These are phyloP conservation scores for Magnolia officinalis DNA, from an alignment of 164 flowering plant species.

Conservation along the genomic window DNA sequence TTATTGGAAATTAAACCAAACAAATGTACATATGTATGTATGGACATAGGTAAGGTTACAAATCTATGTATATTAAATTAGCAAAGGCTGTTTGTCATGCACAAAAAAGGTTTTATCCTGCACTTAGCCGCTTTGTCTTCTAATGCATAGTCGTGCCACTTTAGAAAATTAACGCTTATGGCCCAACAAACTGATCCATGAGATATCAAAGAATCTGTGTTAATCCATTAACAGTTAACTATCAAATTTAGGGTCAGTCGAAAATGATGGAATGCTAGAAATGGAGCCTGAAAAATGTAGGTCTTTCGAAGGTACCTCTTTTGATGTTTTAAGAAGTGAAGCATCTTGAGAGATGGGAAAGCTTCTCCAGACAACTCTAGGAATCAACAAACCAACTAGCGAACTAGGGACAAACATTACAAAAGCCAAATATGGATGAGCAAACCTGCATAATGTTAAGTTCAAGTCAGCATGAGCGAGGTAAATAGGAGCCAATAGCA, in stretches of 20 bases:
- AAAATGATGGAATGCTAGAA: not conserved
- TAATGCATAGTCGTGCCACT: too few relatives aligned
- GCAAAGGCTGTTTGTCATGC: too few relatives aligned
- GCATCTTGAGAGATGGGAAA: slow-evolving; percentile 56
- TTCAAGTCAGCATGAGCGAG: not conserved
- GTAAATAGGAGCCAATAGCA: not conserved
- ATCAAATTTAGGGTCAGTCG: not conserved
- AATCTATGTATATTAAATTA: too few relatives aligned
- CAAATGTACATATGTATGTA: not conserved
- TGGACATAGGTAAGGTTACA: not conserved
- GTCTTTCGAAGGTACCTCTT: slow-evolving; percentile 41
- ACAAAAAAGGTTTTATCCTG: too few relatives aligned
- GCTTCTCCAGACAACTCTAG: slow-evolving; percentile 45
- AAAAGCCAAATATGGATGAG: slow-evolving; percentile 79
- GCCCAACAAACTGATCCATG: not conserved
- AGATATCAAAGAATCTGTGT: not conserved
- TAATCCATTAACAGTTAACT: not conserved
- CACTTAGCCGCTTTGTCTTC: too few relatives aligned
- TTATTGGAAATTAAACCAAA: too few relatives aligned
- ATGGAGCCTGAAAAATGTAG: too few relatives aligned
- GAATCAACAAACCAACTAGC: slow-evolving; percentile 73
- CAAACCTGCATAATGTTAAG: slow-evolving; percentile 62
- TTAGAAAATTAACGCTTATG: too few relatives aligned
- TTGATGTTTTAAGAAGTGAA: slow-evolving; percentile 36
- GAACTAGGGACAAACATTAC: slow-evolving; percentile 86